phyloP scores from a whole-genome alignment of 768 basidiomycete genomes.

The Termitomyces sp. region DNA sequence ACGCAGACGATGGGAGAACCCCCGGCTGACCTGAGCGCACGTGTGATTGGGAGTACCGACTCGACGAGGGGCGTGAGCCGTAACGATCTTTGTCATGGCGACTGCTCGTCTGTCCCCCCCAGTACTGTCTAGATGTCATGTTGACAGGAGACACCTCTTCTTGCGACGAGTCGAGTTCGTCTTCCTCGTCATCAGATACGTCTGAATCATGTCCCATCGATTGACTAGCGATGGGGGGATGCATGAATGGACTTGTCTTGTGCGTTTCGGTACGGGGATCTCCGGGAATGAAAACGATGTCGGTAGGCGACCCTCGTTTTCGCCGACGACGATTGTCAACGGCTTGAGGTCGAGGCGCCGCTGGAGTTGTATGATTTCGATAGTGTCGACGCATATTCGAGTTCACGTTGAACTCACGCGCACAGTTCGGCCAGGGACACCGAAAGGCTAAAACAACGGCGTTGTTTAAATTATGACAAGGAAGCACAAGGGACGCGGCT shows the following conservation, averaged over 20 bases:
- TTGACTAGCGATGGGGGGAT: slow-evolving; percentile 16
- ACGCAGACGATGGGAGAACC: slow-evolving; percentile 11
- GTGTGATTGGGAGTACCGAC: slow-evolving; percentile 11
- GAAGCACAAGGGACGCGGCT: slow-evolving; percentile 17
- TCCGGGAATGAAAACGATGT: slow-evolving; percentile 13
- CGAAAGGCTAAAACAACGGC: slow-evolving; percentile 43
- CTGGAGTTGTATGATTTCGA: slow-evolving; percentile 51
- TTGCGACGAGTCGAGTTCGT: slow-evolving; percentile 16
- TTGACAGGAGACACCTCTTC: slow-evolving; percentile 7
- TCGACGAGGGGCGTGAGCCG: not conserved
- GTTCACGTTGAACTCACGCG: slow-evolving; percentile 76
- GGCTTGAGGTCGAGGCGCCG: slow-evolving; percentile 21
- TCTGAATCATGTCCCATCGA: slow-evolving; percentile 23
- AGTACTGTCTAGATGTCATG: not conserved
- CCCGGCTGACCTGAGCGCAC: slow-evolving; percentile 13
- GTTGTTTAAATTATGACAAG: not conserved
- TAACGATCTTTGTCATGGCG: not conserved
- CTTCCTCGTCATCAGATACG: slow-evolving; percentile 19
- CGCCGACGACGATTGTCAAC: slow-evolving; percentile 20
- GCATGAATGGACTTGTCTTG: slow-evolving; percentile 1
- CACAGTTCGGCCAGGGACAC: slow-evolving; percentile 71
- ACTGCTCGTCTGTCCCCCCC: not conserved
- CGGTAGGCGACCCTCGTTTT: slow-evolving; percentile 16
- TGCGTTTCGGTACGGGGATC: not conserved
- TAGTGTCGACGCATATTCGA: slow-evolving; percentile 82